Percentiles rank a stretch among this genome's conserved stretches.
Conservation (phyloP, 495 filamentous ascomycete genomes). For the Neurospora sublineolata region DNA sequence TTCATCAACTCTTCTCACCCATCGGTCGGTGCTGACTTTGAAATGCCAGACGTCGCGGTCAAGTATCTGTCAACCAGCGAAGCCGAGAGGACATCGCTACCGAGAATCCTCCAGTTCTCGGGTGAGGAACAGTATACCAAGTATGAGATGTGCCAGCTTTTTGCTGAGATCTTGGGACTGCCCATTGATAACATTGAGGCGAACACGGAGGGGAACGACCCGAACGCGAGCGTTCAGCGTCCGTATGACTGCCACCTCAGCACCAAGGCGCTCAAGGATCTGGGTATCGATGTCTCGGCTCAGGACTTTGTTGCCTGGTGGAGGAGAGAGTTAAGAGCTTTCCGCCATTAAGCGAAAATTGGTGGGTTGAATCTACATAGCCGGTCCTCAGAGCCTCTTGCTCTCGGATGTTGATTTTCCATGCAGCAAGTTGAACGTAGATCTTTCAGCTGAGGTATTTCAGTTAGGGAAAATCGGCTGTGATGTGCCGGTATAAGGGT, state of each 20-base stretch:
- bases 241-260: slow-evolving; percentile 87
- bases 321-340: slow-evolving; percentile 42
- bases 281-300: slow-evolving; percentile 67
- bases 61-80: slow-evolving; percentile 43
- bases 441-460: not conserved
- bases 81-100: slow-evolving; percentile 38
- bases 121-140: slow-evolving; percentile 83
- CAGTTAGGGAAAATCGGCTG: not conserved
- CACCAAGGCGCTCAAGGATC: slow-evolving; percentile 58
- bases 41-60: slow-evolving; percentile 43
- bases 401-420: not conserved
- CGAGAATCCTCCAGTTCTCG: slow-evolving; percentile 73
- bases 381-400: not conserved
- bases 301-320: slow-evolving; percentile 78
- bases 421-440: not conserved
- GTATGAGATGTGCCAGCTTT: slow-evolving; percentile 74
- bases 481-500: not conserved
- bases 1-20: not conserved
- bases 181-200: slow-evolving; percentile 57
- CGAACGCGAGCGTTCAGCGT: slow-evolving; percentile 59
- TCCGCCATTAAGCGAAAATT: slow-evolving; percentile 25
- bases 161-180: slow-evolving; percentile 73
- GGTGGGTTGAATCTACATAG: not conserved
- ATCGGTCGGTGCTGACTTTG: not conserved
- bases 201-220: slow-evolving; percentile 67